Base-by-base conservation (phyloP, 2,329 filamentous ascomycete species). In the Colletotrichum navitas region DNA sequence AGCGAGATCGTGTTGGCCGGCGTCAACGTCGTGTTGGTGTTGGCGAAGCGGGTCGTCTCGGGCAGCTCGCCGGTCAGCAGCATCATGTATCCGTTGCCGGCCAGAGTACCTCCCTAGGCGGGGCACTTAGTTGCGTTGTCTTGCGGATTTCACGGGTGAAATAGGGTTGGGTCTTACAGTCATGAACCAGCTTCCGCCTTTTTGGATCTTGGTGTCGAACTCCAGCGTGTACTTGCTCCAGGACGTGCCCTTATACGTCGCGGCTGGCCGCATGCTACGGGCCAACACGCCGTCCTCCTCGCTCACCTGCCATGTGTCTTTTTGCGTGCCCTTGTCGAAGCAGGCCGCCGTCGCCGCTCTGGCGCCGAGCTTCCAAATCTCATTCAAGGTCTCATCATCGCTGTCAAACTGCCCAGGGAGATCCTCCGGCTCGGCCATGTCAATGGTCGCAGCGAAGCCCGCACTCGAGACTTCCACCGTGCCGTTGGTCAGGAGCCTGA, bases 341-440 rank as follows among this genome's bases (percentile, higher is more conserved):
- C 82, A 85, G 1, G 81, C 77, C 10, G 76, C 76, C 21, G 78
- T 76, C 0, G 77, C 76, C 0, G 78, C 78, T 11, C 77, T 69
- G 5, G 79, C 80, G n/a, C 82, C 82, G 3, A 85, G 78, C 5
- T 77, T 77, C 77, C 81, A 82, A 18, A 84, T 78, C 18, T 76
- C 74, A 63, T 82, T 79, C 34, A 80, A 78, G 1, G 74, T 49
- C 5, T 73, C 68, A 67, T 83, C 77, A 11, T 77, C 77, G 8
- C 76, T 77, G 7, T 70, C 55, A 39, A 83, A 78, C 7, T 76
- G 63, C 2, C 78, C 80, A 2, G 78, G 77, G 1, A 82, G 66
- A 3, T 77, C 62, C 8, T 76, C 67, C 1, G 74, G 52, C 36
- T 75, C 66, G 2, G 68, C 68, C 1, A 74, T 76, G 4, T 76